A percentile compares a stretch with the other conserved stretches of the same genome.
These are phyloP conservation scores for Diaporthe batatas DNA, from an alignment of 2,329 filamentous ascomycete species.

Conservation along the genomic window DNA sequence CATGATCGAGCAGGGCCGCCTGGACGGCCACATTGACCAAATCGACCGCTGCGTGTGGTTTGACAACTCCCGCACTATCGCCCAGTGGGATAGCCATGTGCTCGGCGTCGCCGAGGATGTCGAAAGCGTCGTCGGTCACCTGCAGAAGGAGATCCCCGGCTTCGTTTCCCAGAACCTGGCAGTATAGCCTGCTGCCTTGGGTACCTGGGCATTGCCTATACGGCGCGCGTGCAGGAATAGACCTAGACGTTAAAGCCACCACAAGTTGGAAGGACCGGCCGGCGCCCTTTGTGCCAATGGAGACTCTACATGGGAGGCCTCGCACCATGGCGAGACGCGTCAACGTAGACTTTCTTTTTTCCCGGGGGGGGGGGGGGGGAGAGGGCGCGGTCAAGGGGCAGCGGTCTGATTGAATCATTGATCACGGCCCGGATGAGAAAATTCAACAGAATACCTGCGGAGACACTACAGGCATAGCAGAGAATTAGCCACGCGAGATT, in stretches of 20 bases:
- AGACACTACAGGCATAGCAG: not conserved
- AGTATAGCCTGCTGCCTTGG: conserved; percentile 32
- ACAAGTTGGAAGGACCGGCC: not conserved
- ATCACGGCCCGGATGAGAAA: not conserved
- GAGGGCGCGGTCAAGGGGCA: not conserved
- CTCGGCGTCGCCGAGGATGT: conserved; percentile 89
- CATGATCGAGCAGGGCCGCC: conserved; percentile 95
- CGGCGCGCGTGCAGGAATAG: not conserved
- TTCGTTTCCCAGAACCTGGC: conserved; percentile 44
- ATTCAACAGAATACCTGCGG: too few relatives aligned
- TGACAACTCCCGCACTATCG: conserved; percentile 80
- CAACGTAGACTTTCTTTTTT: not conserved
- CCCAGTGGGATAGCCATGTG: conserved; percentile 91
- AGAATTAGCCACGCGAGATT: not conserved
- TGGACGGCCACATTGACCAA: conserved; percentile 93
- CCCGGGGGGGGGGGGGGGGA: too few relatives aligned
- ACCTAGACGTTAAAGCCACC: not conserved
- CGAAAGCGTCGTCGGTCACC: conserved; percentile 84
- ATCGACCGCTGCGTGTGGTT: conserved; percentile 92
- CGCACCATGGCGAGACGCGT: not conserved
- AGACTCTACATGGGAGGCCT: not conserved
- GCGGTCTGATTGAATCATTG: not conserved
- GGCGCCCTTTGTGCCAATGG: not conserved
- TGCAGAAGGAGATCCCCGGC: conserved; percentile 85
- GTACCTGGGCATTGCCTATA: too few relatives aligned